Percentiles rank a stretch among this genome's conserved stretches.
These are phyloP conservation scores for Cryptosporidium ubiquitum DNA, from an alignment of 169 alveolate species.

Conservation along the genomic window DNA sequence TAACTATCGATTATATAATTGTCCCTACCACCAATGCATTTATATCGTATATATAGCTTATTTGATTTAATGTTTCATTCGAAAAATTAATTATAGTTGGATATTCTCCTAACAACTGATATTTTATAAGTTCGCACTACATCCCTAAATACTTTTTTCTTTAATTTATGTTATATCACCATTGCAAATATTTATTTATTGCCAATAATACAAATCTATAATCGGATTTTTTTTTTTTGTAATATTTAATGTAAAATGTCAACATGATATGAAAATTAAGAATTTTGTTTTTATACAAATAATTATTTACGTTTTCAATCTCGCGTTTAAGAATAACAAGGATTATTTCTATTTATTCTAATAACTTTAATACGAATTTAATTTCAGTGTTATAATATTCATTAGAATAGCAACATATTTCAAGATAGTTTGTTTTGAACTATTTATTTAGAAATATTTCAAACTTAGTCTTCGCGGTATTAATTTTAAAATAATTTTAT, in stretches of 20 bases:
- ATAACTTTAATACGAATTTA: too few relatives aligned
- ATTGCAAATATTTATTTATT: too few relatives aligned
- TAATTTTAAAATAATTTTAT: background rate
- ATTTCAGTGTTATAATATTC: background rate
- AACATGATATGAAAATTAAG: background rate
- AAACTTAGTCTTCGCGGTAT: background rate
- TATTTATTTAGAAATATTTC: background rate
- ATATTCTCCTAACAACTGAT: background rate
- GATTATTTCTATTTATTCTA: too few relatives aligned
- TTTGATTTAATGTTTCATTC: background rate
- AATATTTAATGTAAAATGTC: too few relatives aligned
- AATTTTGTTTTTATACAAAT: background rate
- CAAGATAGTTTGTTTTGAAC: too few relatives aligned
- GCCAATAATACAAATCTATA: background rate
- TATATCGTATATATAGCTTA: conserved; percentile 4
- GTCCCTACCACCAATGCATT: background rate
- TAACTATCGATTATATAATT: background rate
- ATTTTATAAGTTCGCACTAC: too few relatives aligned
- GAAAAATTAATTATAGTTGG: background rate
- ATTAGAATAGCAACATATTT: too few relatives aligned
- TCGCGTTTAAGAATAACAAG: too few relatives aligned
- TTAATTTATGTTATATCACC: too few relatives aligned
- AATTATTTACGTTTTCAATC: too few relatives aligned
- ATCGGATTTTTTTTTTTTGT: background rate
- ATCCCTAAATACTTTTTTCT: background rate